Evolutionary conservation across 2,329 filamentous ascomycete species (phyloP).

Genomic region (Ceratocystis alfenasii): DNA sequence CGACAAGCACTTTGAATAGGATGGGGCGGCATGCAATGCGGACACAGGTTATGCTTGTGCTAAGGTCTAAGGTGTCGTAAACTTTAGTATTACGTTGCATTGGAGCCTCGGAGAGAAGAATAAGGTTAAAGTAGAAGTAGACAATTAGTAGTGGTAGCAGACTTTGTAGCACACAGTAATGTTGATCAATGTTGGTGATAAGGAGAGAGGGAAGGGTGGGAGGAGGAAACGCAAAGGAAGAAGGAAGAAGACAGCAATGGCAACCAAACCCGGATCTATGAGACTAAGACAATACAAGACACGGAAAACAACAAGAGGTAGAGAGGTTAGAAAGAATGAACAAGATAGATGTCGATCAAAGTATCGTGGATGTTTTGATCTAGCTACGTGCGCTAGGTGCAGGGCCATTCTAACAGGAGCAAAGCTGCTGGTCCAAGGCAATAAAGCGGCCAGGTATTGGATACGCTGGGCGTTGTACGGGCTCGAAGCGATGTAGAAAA

Average conservation of each 20-base stretch:
- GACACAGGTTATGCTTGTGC: too few species aligned
- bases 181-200: too few species aligned
- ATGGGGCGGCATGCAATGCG: not conserved
- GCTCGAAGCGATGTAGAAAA: too few species aligned
- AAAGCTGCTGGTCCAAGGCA: too few species aligned
- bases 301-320: not conserved
- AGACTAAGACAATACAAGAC: not conserved
- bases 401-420: too few species aligned
- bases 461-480: too few species aligned
- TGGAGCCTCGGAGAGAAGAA: not conserved
- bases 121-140: not conserved
- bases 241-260: not conserved
- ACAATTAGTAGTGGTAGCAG: too few species aligned
- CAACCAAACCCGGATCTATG: not conserved
- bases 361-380: not conserved
- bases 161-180: too few species aligned
- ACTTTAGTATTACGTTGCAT: too few species aligned
- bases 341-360: not conserved
- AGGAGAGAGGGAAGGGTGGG: not conserved
- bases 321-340: slow-evolving; percentile 1
- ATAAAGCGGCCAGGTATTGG: too few species aligned
- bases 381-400: too few species aligned
- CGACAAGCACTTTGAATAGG: not conserved
- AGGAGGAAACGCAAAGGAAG: not conserved
- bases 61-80: too few species aligned